Evolutionary conservation across 805 yeast species (phyloP), one percentile per base, ranked within the genome.

Genomic region (Candida caryicola): DNA sequence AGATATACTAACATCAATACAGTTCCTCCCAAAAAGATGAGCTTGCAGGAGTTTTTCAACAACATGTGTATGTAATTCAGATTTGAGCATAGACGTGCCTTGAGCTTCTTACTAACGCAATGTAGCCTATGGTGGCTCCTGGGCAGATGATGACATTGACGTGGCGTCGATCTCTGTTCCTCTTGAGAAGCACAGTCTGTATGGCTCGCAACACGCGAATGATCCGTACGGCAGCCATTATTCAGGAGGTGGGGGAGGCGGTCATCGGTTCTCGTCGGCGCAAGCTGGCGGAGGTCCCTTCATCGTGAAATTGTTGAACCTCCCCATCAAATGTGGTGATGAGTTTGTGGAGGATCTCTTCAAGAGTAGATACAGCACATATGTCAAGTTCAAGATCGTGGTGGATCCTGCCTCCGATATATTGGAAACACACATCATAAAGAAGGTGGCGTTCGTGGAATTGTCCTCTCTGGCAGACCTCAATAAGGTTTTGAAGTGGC

Each of bases 361-460:
- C 55, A 66, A 71, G 36, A 77, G 87, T 40, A 69, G 87, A 44
- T 81, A 72, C 51, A 77, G 82, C 40, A 68, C 69, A 25, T 76
- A 65, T 47, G 70, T 69, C 36, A 81, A 81, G 55, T 74, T 77
- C 54, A 81, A 82, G 51, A 64, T 85, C 15, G 73, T 81, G 49
- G 74, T 77, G 67, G 82, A 78, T 47, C 66, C 78, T 21, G 26
- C 62, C 23, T 50, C 63, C 25, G 59, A 54, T 45, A 62, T 65
- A 5, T 54, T 72, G 43, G 64, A 64, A 16, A 55, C 64, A 8
- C 61, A 57, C 38, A 40, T 60, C 26, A 63, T 66, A 29, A 74
- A 67, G 46, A 81, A 79, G 51, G 79, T 83, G 18, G 79, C 86
- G 2, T 80, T 83, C 57, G 79, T 79, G 1, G 84, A 81, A 44